These are phyloP conservation scores for Crithidia brevicula DNA, from an alignment of 208 protist species.

Conservation along the genomic window DNA sequence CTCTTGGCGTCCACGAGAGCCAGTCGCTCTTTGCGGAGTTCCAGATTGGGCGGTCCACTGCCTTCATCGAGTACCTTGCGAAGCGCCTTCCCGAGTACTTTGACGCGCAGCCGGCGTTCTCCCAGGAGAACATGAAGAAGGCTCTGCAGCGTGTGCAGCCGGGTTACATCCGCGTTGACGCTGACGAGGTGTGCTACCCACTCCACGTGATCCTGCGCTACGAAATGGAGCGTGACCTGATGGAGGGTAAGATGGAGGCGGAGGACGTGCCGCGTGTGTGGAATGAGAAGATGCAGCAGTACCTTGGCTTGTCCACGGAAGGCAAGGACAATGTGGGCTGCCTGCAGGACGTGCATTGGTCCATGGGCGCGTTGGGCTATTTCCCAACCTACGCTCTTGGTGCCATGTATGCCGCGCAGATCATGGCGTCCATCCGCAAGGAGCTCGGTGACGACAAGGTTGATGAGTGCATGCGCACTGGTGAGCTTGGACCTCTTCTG, in stretches of 20 bases:
- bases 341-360: constrained; percentile 93
- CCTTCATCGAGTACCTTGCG: constrained; percentile 64
- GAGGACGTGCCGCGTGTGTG: constrained; percentile 83
- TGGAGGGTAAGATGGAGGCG: constrained; percentile 77
- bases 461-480: constrained; percentile 53
- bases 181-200: constrained; percentile 92
- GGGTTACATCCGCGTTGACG: constrained; percentile 80
- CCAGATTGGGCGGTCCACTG: constrained; percentile 56
- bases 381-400: constrained; percentile 91
- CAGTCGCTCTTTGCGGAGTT: constrained; percentile 91
- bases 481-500: constrained; percentile 61
- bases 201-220: constrained; percentile 91
- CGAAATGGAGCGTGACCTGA: constrained; percentile 88
- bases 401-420: constrained; percentile 84
- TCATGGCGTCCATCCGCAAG: constrained; percentile 70
- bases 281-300: constrained; percentile 88
- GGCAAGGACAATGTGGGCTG: constrained; percentile 78
- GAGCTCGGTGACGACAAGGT: constrained; percentile 68
- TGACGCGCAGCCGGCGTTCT: constrained; percentile 56
- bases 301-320: constrained; percentile 80
- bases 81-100: constrained; percentile 56
- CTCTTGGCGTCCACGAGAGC: constrained; percentile 88
- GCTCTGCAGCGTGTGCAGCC: constrained; percentile 59
- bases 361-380: constrained; percentile 72
- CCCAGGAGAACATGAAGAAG: constrained; percentile 53